Base-by-base conservation (phyloP, 1,139 yeast genomes). In the Casaregolazyma lundiana region DNA sequence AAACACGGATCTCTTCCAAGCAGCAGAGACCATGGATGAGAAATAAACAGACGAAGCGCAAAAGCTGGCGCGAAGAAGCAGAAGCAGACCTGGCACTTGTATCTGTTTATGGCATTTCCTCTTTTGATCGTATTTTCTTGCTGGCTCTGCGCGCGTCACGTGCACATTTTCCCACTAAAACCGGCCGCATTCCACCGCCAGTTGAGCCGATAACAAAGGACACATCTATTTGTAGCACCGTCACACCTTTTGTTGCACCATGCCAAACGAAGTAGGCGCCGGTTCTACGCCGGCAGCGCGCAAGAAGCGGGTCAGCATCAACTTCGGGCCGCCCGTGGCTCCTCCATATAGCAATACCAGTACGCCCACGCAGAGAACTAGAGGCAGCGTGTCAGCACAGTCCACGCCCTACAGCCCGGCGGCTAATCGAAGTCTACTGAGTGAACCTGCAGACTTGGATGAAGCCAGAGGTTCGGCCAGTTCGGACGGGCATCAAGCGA, bases 271-370 rank as follows among this genome's bases (percentile, higher is more conserved):
- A 35, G 36, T 26, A 22, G 26, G 13, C 30, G 41, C 30, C 29
- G 43, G 15, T 6, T 30, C 44, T 11, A 46, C 50, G 18, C 50
- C 55, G 11, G 47, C 50, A 6, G 47, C 48, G 8, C 52, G 61
- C n/a, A 26, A 26, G 32, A 57, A 54, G 34, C 53, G 63, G 6
- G 46, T 59, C 21, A 57, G 62, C 43, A 57, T 59, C 57, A 57
- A 53, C 44, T 58, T 60, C 43, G 54, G 56, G n/a, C 47, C 58
- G 32, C 63, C 63, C 4, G 59, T 59, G 15, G 49, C 53, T 35
- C 35, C 51, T 4, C 44, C 48, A 26, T 24, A 45, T 19, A 19
- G 32, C 43, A 22, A 22, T n/a, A 22, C 30, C 30, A 32, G 42
- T 11, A 43, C 35, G 15, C 37, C 39, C 21, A 24, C 38, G 24